Conservation (phyloP, 208 protist genomes). For the Leishmania tropica region DNA sequence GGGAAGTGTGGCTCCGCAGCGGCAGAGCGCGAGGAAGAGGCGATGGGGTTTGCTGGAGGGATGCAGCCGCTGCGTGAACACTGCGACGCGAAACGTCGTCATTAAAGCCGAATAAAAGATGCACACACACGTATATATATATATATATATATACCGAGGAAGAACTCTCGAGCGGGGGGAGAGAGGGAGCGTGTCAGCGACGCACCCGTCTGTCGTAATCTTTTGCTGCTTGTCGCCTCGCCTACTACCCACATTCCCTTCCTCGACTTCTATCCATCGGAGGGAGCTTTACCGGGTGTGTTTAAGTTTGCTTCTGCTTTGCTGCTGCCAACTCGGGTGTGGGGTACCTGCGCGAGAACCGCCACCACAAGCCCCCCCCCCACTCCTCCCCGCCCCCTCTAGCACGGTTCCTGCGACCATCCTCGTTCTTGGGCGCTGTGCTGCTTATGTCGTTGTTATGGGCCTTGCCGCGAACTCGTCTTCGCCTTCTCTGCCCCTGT, state of each 20-base stretch:
- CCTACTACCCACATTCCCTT: not conserved
- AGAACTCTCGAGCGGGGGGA: not conserved
- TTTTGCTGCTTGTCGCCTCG: not conserved
- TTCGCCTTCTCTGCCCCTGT: not conserved
- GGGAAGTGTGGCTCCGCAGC: not conserved
- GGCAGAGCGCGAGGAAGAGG: not conserved
- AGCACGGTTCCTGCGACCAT: not conserved
- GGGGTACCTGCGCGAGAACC: not conserved
- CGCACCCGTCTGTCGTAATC: not conserved
- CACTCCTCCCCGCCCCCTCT: not conserved
- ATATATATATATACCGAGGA: not conserved
- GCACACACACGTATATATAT: no score
- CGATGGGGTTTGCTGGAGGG: not conserved
- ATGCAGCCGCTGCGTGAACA: not conserved
- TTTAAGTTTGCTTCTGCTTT: not conserved
- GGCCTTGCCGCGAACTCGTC: not conserved
- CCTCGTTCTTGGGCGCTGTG: not conserved
- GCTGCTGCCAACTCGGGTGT: not conserved
- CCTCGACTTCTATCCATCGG: not conserved
- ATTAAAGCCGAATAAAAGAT: not conserved
- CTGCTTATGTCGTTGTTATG: not conserved
- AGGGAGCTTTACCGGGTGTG: not conserved
- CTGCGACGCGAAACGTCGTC: not conserved
- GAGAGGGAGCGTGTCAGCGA: not conserved
- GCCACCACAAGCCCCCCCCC: not conserved